Evolutionary conservation across 345 rosid genomes (phyloP), one percentile per base, ranked within the genome.

Genomic region (Sonneratia caseolaris): DNA sequence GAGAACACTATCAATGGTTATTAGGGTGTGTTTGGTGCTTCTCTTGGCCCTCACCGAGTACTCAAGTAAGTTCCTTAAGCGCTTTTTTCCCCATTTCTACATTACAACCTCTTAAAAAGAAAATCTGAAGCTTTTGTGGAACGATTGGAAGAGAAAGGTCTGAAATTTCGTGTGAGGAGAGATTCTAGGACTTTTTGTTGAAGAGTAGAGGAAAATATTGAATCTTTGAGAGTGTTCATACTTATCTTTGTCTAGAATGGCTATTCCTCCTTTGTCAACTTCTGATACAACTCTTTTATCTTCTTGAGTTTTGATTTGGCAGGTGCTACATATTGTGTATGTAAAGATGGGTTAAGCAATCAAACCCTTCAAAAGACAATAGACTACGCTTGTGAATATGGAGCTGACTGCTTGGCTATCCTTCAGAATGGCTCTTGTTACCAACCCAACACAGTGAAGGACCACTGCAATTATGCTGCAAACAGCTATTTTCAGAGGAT

Each of bases 401-500:
- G 73, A 12, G 84, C 86, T 70, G 92, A 89, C 32, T 89, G 92
- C 74, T 22, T 78, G 1, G 72, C 75, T 42, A 89, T 87, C 79
- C 76, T 78, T 35, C 89, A 84, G 78, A 82, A 35, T 67, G 99
- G 97, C 43, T 77, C 76, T 36, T 95, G 99, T 77, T 95, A 64
- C 75, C 79, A 84, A 27, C 99, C 97, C 55, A 89, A 95, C 85
- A 89, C 93, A 32, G 71, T 92, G 43, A 92, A 88, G 71, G 87
- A 83, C 72, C 99, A 95, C 87, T 95, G 99, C 80, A 83, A 76
- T 74, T 95, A 87, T 78, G 98, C 98, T 37, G 99, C 75, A 7
- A 95, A 95, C 77, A 92, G 86, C 74, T 92, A 89, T 75, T 95
- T 79, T 81, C 98, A 95, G 77, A 89, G 27, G 81, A 82, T 88